Base-by-base conservation (phyloP, 2,329 filamentous ascomycete species). In the Paracoccidioides brasiliensis region DNA sequence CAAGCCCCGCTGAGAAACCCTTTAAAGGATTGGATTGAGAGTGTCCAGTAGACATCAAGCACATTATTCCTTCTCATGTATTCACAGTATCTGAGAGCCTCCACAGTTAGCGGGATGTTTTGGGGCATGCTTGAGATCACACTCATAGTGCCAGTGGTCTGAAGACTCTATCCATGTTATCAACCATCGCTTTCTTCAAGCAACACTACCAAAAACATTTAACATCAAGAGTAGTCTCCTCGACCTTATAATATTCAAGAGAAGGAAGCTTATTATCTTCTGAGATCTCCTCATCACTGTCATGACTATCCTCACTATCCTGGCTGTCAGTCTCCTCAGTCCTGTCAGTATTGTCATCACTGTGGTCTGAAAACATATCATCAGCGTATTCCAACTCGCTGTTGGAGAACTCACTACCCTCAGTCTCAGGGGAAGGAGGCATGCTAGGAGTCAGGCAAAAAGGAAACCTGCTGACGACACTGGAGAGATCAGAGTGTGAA, bases 1-100 rank as follows among this genome's bases (percentile, higher is more conserved):
- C 63, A 55, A 22, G 52, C 57, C 61, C 32, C 62, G 30, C 60
- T 53, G 1, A 64, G 57, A 46, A 64, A 64, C 43, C 58, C 58
- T 58, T 57, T 55, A 8, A 53, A 22, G 4, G 40, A 53, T 35
- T 44, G 32, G 4, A 33, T 45, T 15, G 22, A 30, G 41, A 22
- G 22, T 1, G 22, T 1, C 22, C 22, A 22, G 22, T 22, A 22
- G 22, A 22, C 7, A 6, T 40, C 0, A 1, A 38, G 4, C 22
- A 22, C 22, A 22, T 22, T 22, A 22, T 22, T 22, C 22, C 22
- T 22, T 22, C 22, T 22, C 22, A 22, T 22, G 22, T 22, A 22
- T 2, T 22, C 22, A 22, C 22, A 22, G n/a, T n/a, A n/a, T n/a
- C n/a, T n/a, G n/a, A n/a, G n/a, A n/a, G n/a, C 22, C 22, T 22